Base-by-base conservation (phyloP, 192 early-diverging fungal genomes). In the Dimargaris cristalligena region DNA sequence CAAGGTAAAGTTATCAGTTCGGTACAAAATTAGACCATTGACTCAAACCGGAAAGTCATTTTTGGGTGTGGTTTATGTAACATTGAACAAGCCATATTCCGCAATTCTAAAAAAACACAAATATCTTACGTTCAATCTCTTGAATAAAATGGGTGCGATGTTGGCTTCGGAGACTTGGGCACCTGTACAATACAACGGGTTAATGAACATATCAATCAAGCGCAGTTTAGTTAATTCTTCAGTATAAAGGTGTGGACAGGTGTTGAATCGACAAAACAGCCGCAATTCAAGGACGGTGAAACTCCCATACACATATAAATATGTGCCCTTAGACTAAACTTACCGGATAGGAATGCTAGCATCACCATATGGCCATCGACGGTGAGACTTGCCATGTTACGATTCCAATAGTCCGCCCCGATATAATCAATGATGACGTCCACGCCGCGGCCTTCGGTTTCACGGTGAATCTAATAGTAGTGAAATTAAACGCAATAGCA, bases 301-400 rank as follows among this genome's bases (percentile, higher is more conserved):
- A 44, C 18, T 44, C 41, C 41, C 41, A 13, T 44, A 18, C 8
- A 9, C 41, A 9, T 44, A 13, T 13, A 18, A 18, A n/a, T n/a
- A n/a, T n/a, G n/a, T n/a, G n/a, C n/a, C n/a, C n/a, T n/a, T n/a
- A n/a, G 10, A 25, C 47, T 25, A 6, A 13, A 25, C 45, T 52
- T 44, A 60, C 81, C 81, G 44, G 80, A 76, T 69, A 90, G 65
- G 29, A 81, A 78, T 0, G 73, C 86, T 20, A 87, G 75, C 59
- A 89, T 72, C 31, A 81, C 79, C 80, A 89, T 81, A 44, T 80
- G 75, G 16, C 86, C 88, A 66, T 91, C 88, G 6, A 67, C 22
- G 20, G 80, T 85, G 46, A 89, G 62, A 13, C 63, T 60, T 4
- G 65, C 67, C 10, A 80, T 57, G 58, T 82, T 80, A 60, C 73